Percentiles rank a stretch among this genome's conserved stretches.
Evolutionary conservation across 108 stramenopile species (phyloP).

Genomic region (Cyclotella distinguenda): DNA sequence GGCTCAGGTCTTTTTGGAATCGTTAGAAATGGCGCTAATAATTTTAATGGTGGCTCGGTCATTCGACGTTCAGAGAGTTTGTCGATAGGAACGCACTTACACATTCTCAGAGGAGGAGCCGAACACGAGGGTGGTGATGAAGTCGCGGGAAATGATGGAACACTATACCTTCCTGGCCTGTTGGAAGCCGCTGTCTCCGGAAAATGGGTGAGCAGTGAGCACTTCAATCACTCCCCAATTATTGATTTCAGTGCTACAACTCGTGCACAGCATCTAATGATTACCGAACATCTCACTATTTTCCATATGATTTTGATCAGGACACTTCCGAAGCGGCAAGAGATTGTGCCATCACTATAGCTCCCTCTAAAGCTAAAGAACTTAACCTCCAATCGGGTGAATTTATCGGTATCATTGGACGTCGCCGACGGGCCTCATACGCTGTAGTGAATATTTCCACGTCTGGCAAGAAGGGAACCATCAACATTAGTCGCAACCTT

Average conservation of each 20-base stretch:
- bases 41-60: not conserved
- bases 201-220: slow-evolving; percentile 48
- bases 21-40: not conserved
- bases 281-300: not conserved
- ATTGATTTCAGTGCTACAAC: slow-evolving; percentile 5
- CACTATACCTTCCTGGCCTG: slow-evolving; percentile 79
- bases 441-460: slow-evolving; percentile 52
- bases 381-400: slow-evolving; percentile 62
- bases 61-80: not conserved
- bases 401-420: slow-evolving; percentile 68
- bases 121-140: slow-evolving; percentile 18
- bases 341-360: slow-evolving; percentile 61
- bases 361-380: slow-evolving; percentile 82
- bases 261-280: not conserved
- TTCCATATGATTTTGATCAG: slow-evolving; percentile 2
- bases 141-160: slow-evolving; percentile 33
- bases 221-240: not conserved
- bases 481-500: slow-evolving; percentile 56
- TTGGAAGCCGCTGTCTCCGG: slow-evolving; percentile 61
- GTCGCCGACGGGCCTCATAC: slow-evolving; percentile 76
- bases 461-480: slow-evolving; percentile 45
- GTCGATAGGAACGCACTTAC: not conserved
- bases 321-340: slow-evolving; percentile 35
- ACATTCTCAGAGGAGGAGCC: slow-evolving; percentile 17
- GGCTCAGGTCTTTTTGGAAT: not conserved